These are phyloP conservation scores for Cryptococcus maquisensis DNA, from an alignment of 1,284 basidiomycete genomes.

Conservation along the genomic window DNA sequence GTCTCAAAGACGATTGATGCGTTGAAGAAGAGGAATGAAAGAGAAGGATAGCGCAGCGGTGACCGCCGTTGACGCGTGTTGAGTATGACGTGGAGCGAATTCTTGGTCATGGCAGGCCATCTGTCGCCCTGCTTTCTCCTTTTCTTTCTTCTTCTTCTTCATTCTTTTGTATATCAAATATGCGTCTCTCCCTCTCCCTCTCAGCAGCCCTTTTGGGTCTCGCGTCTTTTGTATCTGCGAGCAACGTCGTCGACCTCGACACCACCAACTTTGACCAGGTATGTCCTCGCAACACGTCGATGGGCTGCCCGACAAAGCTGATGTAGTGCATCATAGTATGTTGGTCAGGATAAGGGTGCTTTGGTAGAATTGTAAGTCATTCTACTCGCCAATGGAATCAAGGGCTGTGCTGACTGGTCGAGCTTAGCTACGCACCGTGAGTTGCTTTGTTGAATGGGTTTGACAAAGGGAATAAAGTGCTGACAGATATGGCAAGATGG, in stretches of 20 bases:
- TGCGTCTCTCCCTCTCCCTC: slow-evolving; percentile 61
- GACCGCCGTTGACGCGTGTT: too few relatives aligned
- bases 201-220: slow-evolving; percentile 56
- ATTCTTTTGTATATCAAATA: slow-evolving; percentile 32
- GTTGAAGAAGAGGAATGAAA: too few relatives aligned
- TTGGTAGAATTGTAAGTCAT: slow-evolving; percentile 81
- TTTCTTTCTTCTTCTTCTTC: neutral
- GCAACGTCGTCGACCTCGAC: slow-evolving; percentile 73
- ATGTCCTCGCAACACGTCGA: slow-evolving; percentile 17
- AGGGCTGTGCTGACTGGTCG: neutral
- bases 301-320: neutral
- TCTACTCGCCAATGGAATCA: neutral
- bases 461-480: neutral
- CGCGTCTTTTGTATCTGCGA: slow-evolving; percentile 56
- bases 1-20: too few relatives aligned
- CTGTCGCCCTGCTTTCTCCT: neutral
- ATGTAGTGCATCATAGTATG: slow-evolving; percentile 21
- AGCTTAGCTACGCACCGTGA: slow-evolving; percentile 41
- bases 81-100: neutral
- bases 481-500: slow-evolving; percentile 27
- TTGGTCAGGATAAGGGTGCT: slow-evolving; percentile 74
- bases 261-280: slow-evolving; percentile 70
- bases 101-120: neutral
- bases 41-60: too few relatives aligned
- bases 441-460: slow-evolving; percentile 7